Conservation (phyloP, 352 stramenopile genomes). For the Globisporangium takayamanum region DNA sequence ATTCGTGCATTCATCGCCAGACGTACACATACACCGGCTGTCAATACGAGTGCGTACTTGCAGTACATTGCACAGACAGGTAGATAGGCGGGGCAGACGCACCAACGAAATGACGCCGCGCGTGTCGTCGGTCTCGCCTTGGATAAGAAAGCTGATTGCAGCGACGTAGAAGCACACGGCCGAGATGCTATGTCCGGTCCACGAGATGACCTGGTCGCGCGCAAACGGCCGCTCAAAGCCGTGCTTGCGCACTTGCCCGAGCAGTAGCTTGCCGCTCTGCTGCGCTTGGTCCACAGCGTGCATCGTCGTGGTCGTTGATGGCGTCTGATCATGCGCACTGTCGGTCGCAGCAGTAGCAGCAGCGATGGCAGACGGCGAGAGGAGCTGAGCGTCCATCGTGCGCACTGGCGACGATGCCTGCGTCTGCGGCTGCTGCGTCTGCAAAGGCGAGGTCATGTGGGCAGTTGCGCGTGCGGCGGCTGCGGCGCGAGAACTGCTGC, state of each 20-base stretch:
- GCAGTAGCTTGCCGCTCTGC: constrained; percentile 13
- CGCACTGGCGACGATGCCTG: neutral
- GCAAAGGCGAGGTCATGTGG: constrained; percentile 3
- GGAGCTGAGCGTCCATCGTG: neutral
- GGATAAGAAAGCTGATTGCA: constrained; percentile 18
- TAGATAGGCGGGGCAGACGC: neutral
- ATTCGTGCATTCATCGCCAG: no score
- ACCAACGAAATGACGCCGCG: constrained; percentile 14
- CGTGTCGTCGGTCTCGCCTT: constrained; percentile 2
- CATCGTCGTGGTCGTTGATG: neutral
- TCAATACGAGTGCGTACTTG: neutral
- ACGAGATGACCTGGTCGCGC: constrained; percentile 75
- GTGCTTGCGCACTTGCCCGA: constrained; percentile 50
- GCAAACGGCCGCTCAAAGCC: constrained; percentile 65
- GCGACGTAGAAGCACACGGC: constrained; percentile 57
- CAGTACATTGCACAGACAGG: neutral
- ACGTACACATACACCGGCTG: no score
- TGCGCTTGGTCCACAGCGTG: neutral
- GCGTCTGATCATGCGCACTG: neutral
- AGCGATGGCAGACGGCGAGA: no score
- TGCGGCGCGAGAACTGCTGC: constrained; percentile 1
- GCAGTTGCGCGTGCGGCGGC: neutral
- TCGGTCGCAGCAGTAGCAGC: no score
- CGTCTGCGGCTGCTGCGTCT: neutral
- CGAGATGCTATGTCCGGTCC: constrained; percentile 57